Evolutionary conservation across 2,329 filamentous ascomycete species (phyloP).

Genomic region (Rugonectria rugulosa): DNA sequence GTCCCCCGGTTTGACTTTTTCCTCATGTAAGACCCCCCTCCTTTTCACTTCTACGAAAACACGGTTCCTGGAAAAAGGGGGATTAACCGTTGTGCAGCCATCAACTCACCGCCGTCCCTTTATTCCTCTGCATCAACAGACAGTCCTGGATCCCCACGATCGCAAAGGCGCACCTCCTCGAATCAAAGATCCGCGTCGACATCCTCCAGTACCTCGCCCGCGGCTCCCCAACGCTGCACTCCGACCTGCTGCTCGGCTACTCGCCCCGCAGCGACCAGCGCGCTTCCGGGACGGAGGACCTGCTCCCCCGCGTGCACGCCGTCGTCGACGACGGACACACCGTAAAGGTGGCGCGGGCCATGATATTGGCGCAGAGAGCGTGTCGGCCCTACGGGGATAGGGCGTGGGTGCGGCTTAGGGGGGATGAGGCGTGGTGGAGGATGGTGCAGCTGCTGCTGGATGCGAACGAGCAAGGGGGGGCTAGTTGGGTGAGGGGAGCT

Average conservation of each 20-base stretch:
- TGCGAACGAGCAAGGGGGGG: slow-evolving; percentile 60
- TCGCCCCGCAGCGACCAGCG: slow-evolving; percentile 59
- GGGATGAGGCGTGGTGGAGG: slow-evolving; percentile 66
- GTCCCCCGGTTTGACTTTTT: slow-evolving; percentile 83
- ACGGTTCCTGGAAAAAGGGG: too few species aligned
- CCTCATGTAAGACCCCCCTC: slow-evolving; percentile 55
- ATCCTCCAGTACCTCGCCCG: slow-evolving; percentile 77
- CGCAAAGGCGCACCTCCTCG: slow-evolving; percentile 74
- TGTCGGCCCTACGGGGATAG: slow-evolving; percentile 54
- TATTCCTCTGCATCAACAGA: slow-evolving; percentile 74
- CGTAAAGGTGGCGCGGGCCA: slow-evolving; percentile 75
- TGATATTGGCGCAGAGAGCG: slow-evolving; percentile 68
- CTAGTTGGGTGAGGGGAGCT: slow-evolving; percentile 66
- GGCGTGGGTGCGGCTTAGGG: slow-evolving; percentile 61
- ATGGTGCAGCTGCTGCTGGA: slow-evolving; percentile 69
- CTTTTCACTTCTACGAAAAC: too few species aligned
- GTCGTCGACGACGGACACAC: slow-evolving; percentile 81
- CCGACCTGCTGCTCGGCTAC: slow-evolving; percentile 69
- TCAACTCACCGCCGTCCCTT: slow-evolving; percentile 72
- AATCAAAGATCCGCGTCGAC: slow-evolving; percentile 83
- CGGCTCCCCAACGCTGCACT: slow-evolving; percentile 65
- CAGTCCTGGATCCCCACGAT: slow-evolving; percentile 66
- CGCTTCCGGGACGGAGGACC: slow-evolving; percentile 54
- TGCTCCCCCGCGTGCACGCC: slow-evolving; percentile 56
- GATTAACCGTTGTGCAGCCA: too few species aligned